Base-by-base conservation (phyloP, 768 basidiomycete species). In the Atractiella rhizophila region DNA sequence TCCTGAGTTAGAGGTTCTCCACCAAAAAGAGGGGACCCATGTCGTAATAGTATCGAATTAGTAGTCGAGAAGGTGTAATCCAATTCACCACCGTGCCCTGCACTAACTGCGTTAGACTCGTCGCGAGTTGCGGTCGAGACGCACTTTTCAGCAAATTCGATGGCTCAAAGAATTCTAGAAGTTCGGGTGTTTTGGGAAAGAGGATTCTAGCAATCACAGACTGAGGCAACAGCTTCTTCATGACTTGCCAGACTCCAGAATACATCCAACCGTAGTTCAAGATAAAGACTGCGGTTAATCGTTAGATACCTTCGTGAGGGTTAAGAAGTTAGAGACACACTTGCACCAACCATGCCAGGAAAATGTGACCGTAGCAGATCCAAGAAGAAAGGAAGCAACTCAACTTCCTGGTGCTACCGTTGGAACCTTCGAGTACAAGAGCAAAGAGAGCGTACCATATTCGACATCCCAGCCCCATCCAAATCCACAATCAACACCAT, bases 181-280 rank as follows among this genome's bases (percentile, higher is more conserved):
- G 28, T 16, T 54, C 51, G 2, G 33, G 38, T 31, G 46, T 43
- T 32, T 23, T 43, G 34, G 47, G 48, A 27, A 54, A 54, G 15
- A 54, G 32, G 37, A 54, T 54, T 2, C 53, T 40, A n/a, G 50
- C 53, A 32, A 54, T 44, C 15, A 51, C 53, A 18, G 48, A 49
- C 15, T 50, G 41, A 7, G 53, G 53, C 10, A 54, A 31, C 6
- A 54, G 45, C 1, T 49, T 42, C 42, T 52, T 54, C 15, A 47
- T 47, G 8, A 54, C 31, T 28, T 46, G 45, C 53, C 53, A 54
- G 45, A 54, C 47, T 5, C 51, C 53, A 4, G 51, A 42, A 33
- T 47, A 54, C 19, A 41, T 40, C 48, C 48, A 52, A 15, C 47
- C 49, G n/a, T 54, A 52, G 38, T 54, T 52, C 28, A 54, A 40